Base-by-base conservation (phyloP, 23 red algal genomes). In the Pyropia yezoensis region DNA sequence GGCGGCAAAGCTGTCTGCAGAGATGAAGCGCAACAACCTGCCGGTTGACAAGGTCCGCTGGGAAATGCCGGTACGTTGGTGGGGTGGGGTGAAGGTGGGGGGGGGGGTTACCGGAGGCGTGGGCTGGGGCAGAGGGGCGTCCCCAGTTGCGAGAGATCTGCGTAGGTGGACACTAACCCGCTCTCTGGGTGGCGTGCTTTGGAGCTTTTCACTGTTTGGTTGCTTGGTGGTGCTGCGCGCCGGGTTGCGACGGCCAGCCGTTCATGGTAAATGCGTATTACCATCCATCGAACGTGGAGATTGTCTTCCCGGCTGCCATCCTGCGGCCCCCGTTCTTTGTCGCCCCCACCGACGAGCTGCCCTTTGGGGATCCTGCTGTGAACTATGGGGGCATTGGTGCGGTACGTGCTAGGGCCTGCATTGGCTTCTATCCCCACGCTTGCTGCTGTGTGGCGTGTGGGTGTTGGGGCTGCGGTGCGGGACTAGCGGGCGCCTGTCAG, bases 361-460 rank as follows among this genome's bases (percentile, higher is more conserved):
- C 82, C 2, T 78, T 78, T 57, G 79, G 79, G 16, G 90, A 89
- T 23, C 65, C 67, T 18, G 91, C 91, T 12, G 73, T 96, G 47
- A 96, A 96, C 54, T 96, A 86, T 57, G 82, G 83, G 11, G 91
- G 75, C 14, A 76, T 96, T 50, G 91, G 91, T n/a, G 77, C 80
- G 17, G 91, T 96, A 14, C 32, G 27, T 47, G 25, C 17, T 66
- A n/a, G n/a, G n/a, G n/a, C n/a, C n/a, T n/a, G n/a, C n/a, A n/a
- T n/a, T n/a, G n/a, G n/a, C n/a, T n/a, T n/a, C n/a, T n/a, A n/a
- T n/a, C n/a, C n/a, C n/a, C n/a, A n/a, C n/a, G n/a, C n/a, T n/a
- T n/a, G n/a, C n/a, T n/a, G n/a, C n/a, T n/a, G n/a, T n/a, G n/a
- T n/a, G n/a, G n/a, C n/a, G n/a, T n/a, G n/a, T n/a, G n/a, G n/a